These are phyloP conservation scores for Wickerhamiella allomyrinae DNA, from an alignment of 805 yeast species.

Conservation along the genomic window DNA sequence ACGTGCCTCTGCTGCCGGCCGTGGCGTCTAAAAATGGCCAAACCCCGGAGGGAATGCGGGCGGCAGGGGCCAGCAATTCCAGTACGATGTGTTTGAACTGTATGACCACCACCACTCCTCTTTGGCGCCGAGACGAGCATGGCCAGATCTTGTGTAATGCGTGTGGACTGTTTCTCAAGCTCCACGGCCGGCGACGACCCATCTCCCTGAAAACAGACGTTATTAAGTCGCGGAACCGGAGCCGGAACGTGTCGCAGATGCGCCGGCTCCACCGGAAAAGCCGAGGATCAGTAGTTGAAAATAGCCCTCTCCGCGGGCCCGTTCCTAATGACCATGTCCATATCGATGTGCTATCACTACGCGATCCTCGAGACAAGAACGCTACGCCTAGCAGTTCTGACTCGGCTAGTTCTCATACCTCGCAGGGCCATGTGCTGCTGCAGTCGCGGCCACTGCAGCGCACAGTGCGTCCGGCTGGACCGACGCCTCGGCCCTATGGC, in stretches of 20 bases:
- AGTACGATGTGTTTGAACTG: constrained; percentile 64
- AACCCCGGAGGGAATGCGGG: not conserved
- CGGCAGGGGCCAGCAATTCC: no score
- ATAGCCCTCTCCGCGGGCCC: constrained; percentile 6
- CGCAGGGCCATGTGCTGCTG: not conserved
- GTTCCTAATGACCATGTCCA: not conserved
- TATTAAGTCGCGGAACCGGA: constrained; percentile 76
- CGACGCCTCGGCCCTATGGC: no score
- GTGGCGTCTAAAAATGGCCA: no score
- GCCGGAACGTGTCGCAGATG: constrained; percentile 6
- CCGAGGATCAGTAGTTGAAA: not conserved
- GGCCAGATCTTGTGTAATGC: constrained; percentile 94
- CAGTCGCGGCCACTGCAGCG: constrained; percentile 1
- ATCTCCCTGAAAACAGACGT: constrained; percentile 82
- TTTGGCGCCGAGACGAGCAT: constrained; percentile 87
- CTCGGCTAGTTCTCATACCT: not conserved
- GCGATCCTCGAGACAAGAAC: not conserved
- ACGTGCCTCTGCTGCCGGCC: no score
- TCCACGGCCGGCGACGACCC: constrained; percentile 94
- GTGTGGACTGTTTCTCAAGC: constrained; percentile 80
- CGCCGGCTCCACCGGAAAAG: constrained; percentile 2
- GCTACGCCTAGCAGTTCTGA: not conserved
- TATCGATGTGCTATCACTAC: not conserved
- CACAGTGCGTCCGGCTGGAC: no score
- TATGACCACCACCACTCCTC: constrained; percentile 80